These are phyloP conservation scores for Colletotrichum tropicale DNA, from an alignment of 2,329 filamentous ascomycete species.

Conservation along the genomic window DNA sequence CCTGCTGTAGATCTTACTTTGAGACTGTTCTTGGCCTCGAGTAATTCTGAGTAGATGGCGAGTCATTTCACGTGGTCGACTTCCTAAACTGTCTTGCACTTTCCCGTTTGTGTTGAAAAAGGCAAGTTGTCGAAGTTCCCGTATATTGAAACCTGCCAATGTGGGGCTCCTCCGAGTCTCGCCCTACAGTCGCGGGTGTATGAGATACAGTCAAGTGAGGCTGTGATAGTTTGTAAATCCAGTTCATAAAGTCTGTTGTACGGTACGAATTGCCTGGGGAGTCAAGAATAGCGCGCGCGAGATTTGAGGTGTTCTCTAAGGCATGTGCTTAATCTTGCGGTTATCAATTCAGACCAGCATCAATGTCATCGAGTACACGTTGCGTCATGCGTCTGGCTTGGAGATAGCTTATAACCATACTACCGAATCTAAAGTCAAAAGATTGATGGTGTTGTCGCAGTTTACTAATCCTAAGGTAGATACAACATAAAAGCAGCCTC, in stretches of 20 bases:
- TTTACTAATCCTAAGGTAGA: background rate
- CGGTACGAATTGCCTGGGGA: background rate
- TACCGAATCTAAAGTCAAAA: background rate
- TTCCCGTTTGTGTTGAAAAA: background rate
- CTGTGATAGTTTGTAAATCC: background rate
- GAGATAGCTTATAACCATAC: background rate
- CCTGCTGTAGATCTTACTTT: background rate
- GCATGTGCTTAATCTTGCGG: background rate
- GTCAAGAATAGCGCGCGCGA: background rate
- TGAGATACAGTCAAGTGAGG: background rate
- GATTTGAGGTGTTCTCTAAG: background rate
- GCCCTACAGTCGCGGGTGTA: background rate
- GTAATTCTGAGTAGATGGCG: rapidly evolving
- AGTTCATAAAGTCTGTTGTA: background rate
- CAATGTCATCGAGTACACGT: background rate
- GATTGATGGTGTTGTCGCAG: background rate
- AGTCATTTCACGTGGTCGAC: background rate
- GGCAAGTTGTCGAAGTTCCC: background rate
- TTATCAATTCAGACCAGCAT: background rate
- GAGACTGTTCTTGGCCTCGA: rapidly evolving
- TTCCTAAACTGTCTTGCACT: background rate
- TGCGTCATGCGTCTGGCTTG: background rate
- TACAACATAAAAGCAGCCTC: background rate
- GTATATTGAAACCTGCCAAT: background rate
- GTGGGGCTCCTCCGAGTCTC: background rate